These are phyloP conservation scores for Geotrichum europaeum DNA, from an alignment of 1,139 yeast genomes.

Conservation along the genomic window DNA sequence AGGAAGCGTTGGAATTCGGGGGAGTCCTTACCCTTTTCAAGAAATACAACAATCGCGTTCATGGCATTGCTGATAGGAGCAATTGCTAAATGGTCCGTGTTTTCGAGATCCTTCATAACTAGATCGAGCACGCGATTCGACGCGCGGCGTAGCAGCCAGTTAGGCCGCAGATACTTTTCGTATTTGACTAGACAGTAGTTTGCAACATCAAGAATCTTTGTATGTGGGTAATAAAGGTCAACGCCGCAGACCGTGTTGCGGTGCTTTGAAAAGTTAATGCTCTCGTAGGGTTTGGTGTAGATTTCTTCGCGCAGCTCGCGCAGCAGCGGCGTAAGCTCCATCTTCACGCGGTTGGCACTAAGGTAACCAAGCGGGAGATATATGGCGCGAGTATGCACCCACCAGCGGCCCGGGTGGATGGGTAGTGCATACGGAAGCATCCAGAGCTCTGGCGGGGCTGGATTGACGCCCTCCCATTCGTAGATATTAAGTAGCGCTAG, in stretches of 20 bases:
- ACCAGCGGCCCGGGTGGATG: conserved; percentile 94
- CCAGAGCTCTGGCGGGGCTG: conserved; percentile 97
- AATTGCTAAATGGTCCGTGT: conserved; percentile 77
- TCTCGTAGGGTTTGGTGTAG: conserved; percentile 57
- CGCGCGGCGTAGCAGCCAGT: conserved; percentile 55
- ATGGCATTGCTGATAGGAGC: conserved; percentile 94
- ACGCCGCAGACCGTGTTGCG: conserved; percentile 87
- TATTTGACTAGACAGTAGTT: conserved; percentile 57
- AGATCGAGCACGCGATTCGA: conserved; percentile 54
- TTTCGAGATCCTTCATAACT: conserved; percentile 64
- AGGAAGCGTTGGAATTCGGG: conserved; percentile 50
- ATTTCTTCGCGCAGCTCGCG: conserved; percentile 67
- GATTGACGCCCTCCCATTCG: conserved; percentile 95
- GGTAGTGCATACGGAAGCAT: conserved; percentile 74
- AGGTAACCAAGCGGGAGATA: conserved; percentile 84
- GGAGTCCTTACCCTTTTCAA: conserved; percentile 68
- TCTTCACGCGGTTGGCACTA: conserved; percentile 50
- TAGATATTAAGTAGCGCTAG: conserved; percentile 72
- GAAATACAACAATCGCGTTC: conserved; percentile 62
- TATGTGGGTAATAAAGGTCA: conserved; percentile 90
- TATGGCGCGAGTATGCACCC: conserved; percentile 97
- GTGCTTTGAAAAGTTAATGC: conserved; percentile 61
- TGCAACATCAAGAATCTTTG: conserved; percentile 55
- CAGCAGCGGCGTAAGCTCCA: conserved; percentile 60
- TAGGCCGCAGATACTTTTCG: conserved; percentile 67